Evolutionary conservation across 768 basidiomycete genomes (phyloP).

Genomic region (Rossbeevera mucosa): DNA sequence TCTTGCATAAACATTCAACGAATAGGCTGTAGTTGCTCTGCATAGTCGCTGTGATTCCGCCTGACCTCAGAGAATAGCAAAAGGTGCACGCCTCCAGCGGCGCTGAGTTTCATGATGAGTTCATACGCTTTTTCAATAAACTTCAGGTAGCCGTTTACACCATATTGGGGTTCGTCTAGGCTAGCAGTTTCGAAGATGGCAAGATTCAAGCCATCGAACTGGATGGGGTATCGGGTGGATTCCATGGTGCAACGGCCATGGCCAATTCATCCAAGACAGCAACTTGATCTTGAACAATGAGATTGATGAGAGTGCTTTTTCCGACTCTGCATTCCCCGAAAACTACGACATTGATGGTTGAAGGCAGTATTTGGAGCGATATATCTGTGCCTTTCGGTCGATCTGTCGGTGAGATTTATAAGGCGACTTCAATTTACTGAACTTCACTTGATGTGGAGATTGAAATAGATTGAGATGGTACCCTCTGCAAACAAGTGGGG

Average conservation of each 20-base stretch:
- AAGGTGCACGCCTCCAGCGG: constrained; percentile 36
- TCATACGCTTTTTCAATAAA: constrained; percentile 26
- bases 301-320: too few species aligned
- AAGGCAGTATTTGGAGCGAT: neutral
- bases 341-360: constrained; percentile 31
- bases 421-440: too few species aligned
- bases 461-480: neutral
- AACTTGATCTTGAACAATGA: constrained; percentile 10
- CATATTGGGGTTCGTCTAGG: constrained; percentile 30
- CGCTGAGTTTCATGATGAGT: constrained; percentile 30
- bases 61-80: constrained; percentile 39
- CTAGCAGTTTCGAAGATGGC: constrained; percentile 32
- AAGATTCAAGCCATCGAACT: constrained; percentile 18
- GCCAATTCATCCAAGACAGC: constrained; percentile 26
- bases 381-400: neutral
- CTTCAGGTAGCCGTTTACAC: constrained; percentile 23
- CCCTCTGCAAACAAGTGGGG: constrained; percentile 4
- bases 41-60: constrained; percentile 32
- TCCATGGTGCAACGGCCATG: constrained; percentile 34
- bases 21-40: constrained; percentile 39
- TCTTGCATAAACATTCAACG: constrained; percentile 36
- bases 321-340: too few species aligned
- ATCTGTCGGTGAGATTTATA: constrained; percentile 2
- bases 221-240: constrained; percentile 22
- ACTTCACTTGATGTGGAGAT: too few species aligned